Evolutionary conservation across 352 stramenopile genomes (phyloP).

Genomic region (Phytophthora europaea): DNA sequence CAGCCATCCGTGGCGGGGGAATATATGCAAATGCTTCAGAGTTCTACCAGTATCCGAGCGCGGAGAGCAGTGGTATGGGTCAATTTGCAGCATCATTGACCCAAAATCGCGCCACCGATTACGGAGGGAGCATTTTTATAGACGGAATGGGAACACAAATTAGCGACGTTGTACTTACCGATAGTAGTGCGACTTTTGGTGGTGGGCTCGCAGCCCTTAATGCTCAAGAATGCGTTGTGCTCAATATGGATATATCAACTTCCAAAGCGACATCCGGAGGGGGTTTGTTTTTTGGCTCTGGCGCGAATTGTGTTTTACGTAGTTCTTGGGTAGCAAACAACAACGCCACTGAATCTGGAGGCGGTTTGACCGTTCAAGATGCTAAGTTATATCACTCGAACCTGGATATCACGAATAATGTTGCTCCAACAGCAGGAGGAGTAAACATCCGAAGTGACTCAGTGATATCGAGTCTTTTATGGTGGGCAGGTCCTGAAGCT

Average conservation of each 20-base stretch:
- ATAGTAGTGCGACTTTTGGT: constrained; percentile 30
- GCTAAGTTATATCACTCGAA: constrained; percentile 45
- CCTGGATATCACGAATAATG: constrained; percentile 37
- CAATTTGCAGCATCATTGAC: neutral
- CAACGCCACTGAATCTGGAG: constrained; percentile 34
- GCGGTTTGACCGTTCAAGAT: constrained; percentile 43
- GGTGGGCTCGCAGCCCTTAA: constrained; percentile 40
- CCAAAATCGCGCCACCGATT: constrained; percentile 29
- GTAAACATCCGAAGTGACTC: constrained; percentile 29
- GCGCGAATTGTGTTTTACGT: constrained; percentile 35
- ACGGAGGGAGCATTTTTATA: constrained; percentile 47
- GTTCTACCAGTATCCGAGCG: constrained; percentile 24
- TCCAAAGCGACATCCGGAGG: constrained; percentile 41
- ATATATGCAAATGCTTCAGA: constrained; percentile 41
- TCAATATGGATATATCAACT: constrained; percentile 24
- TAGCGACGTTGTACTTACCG: constrained; percentile 20
- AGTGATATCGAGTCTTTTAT: constrained; percentile 1
- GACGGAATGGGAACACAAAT: constrained; percentile 29
- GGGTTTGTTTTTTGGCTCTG: constrained; percentile 37
- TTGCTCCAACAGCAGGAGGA: constrained; percentile 37
- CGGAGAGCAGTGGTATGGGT: constrained; percentile 6
- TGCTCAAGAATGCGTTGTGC: constrained; percentile 22
- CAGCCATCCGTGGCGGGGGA: constrained; percentile 36
- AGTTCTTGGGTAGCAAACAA: constrained; percentile 36
- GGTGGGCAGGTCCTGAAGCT: constrained; percentile 2